Conservation (phyloP, 2,329 filamentous ascomycete genomes). For the Fusarium setosum region DNA sequence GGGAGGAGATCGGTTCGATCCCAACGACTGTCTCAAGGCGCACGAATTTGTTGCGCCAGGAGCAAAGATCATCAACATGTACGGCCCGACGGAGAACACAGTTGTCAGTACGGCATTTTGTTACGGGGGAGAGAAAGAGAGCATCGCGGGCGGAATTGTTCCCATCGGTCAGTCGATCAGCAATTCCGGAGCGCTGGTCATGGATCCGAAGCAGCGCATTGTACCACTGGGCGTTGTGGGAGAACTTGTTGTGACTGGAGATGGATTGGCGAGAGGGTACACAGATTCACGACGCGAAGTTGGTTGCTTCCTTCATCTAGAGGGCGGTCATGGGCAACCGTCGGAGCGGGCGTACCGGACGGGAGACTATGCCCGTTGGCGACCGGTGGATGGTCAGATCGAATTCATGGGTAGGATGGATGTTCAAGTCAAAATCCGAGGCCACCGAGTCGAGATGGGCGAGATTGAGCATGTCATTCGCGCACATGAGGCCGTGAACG, state of each 20-base stretch:
- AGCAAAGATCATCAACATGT: constrained; percentile 15
- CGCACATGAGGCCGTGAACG: constrained; percentile 17
- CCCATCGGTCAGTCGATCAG: constrained; percentile 33
- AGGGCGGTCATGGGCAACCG: too few species aligned
- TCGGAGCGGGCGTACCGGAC: constrained; percentile 38
- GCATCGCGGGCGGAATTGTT: constrained; percentile 15
- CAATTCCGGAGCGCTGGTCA: constrained; percentile 37
- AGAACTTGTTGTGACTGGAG: constrained; percentile 43
- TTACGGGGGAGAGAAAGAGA: neutral
- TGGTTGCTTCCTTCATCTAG: too few species aligned
- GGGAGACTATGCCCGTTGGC: constrained; percentile 38
- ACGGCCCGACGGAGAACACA: constrained; percentile 36
- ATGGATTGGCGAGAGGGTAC: constrained; percentile 31
- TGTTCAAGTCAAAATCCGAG: constrained; percentile 44
- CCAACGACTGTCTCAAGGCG: neutral
- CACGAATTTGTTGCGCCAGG: neutral
- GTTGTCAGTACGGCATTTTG: constrained; percentile 2
- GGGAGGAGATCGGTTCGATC: constrained; percentile 36
- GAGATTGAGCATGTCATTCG: constrained; percentile 38
- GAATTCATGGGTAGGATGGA: constrained; percentile 45
- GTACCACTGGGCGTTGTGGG: constrained; percentile 42
- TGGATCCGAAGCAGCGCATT: constrained; percentile 37
- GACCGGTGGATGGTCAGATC: constrained; percentile 34
- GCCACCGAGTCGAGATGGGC: constrained; percentile 36
- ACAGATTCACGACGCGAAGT: constrained; percentile 9